Evolutionary conservation across 2,329 filamentous ascomycete genomes (phyloP).

Genomic region (Lasiodiplodia gonubiensis): DNA sequence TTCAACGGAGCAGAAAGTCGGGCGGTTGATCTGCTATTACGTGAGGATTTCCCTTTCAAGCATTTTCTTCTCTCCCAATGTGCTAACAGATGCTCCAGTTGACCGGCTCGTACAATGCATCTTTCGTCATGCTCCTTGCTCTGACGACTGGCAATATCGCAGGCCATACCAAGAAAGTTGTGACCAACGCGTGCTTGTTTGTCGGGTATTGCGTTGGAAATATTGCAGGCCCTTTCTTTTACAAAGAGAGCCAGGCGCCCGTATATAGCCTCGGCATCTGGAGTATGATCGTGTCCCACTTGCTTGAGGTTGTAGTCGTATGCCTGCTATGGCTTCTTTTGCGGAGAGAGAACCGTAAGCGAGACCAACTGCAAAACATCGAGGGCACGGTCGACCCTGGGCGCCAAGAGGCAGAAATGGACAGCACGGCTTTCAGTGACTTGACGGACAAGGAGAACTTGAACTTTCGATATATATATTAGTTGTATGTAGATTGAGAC

Average conservation of each 20-base stretch:
- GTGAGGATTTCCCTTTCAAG: background rate
- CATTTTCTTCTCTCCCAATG: background rate
- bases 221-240: conserved; percentile 51
- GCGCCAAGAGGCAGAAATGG: conserved; percentile 29
- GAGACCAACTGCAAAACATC: conserved; percentile 32
- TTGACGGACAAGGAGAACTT: conserved; percentile 46
- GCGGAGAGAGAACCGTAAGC: conserved; percentile 41
- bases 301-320: conserved; percentile 40
- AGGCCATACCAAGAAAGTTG: conserved; percentile 50
- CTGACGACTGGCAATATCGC: conserved; percentile 42
- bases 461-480: conserved; percentile 30
- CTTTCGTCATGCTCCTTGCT: conserved; percentile 37
- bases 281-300: conserved; percentile 34
- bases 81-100: background rate
- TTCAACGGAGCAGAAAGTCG: background rate
- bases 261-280: conserved; percentile 43
- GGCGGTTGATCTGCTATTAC: conserved; percentile 1
- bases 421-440: conserved; percentile 44
- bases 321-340: conserved; percentile 39
- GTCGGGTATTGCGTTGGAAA: conserved; percentile 53
- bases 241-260: conserved; percentile 43
- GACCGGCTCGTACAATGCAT: conserved; percentile 36
- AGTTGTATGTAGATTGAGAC: background rate
- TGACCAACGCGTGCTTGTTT: conserved; percentile 54
- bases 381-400: conserved; percentile 12